These are phyloP conservation scores for Eucalyptus sp. DNA, from an alignment of 345 rosid species.

Conservation along the genomic window DNA sequence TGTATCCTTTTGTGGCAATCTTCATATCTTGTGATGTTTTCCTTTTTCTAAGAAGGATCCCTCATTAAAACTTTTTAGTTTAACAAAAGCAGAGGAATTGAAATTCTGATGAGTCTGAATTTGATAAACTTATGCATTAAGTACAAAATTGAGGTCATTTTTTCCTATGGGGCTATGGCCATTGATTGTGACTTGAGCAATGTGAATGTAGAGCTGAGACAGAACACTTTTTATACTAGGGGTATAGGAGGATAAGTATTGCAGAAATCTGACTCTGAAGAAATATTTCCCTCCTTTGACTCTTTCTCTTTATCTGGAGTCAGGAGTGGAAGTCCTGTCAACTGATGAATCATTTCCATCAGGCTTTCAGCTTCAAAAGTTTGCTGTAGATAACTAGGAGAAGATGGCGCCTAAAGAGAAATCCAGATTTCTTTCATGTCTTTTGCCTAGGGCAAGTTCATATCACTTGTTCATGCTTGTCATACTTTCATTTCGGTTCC, in stretches of 20 bases:
- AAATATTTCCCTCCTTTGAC: not conserved
- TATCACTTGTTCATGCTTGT: not conserved
- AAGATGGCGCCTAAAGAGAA: not conserved
- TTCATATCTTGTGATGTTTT: not conserved
- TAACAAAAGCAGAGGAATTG: not conserved
- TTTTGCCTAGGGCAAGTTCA: not conserved
- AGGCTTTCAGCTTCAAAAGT: not conserved
- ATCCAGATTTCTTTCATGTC: not conserved
- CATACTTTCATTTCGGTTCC: not conserved
- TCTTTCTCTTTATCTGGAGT: not conserved
- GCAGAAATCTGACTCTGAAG: not conserved
- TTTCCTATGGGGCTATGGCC: not conserved
- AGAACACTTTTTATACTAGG: not conserved
- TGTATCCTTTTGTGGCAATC: constrained; percentile 53
- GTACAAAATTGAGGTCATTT: not conserved
- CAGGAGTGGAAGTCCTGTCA: not conserved
- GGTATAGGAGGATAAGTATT: not conserved
- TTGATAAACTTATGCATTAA: not conserved
- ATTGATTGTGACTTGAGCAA: not conserved
- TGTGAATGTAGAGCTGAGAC: not conserved
- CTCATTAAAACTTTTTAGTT: not conserved
- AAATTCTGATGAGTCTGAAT: not conserved
- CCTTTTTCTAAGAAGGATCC: not conserved
- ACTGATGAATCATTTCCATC: not conserved
- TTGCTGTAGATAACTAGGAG: not conserved